phyloP scores from a whole-genome alignment of 805 yeast genomes.

The Starmerella stigmatis region DNA sequence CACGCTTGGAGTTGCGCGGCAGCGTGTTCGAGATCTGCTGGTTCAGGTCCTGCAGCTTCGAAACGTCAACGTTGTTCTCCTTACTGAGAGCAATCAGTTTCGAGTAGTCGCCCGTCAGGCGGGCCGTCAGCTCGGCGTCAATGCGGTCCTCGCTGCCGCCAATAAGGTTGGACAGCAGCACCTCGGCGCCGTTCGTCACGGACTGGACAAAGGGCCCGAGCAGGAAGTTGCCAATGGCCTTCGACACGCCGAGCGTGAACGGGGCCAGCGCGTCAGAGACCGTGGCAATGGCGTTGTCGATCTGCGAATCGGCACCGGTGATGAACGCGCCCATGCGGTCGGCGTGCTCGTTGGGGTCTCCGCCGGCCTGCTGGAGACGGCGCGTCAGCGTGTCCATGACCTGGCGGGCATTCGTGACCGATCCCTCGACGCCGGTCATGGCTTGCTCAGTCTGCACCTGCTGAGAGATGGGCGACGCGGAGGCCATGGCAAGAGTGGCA shows the following conservation, averaged over 20 bases:
- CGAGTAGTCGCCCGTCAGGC: constrained; percentile 18
- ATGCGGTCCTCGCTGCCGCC: constrained; percentile 21
- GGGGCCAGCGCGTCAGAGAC: constrained; percentile 6
- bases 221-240: constrained; percentile 17
- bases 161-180: constrained; percentile 21
- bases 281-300: constrained; percentile 8
- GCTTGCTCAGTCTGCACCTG: constrained; percentile 1
- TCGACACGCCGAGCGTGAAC: constrained; percentile 18
- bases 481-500: constrained; percentile 10
- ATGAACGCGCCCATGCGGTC: constrained; percentile 20
- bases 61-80: constrained; percentile 19
- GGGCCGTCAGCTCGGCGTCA: constrained; percentile 12
- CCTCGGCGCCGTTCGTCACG: constrained; percentile 11
- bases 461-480: background rate
- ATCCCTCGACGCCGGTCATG: constrained; percentile 17
- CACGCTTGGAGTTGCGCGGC: background rate
- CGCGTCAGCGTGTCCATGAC: constrained; percentile 14
- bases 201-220: constrained; percentile 29
- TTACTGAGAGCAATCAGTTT: constrained; percentile 15
- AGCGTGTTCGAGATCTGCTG: constrained; percentile 15
- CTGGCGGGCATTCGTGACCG: constrained; percentile 18
- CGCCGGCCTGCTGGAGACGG: constrained; percentile 12
- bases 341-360: constrained; percentile 17
- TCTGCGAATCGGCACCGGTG: constrained; percentile 26
- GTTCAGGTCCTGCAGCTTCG: constrained; percentile 17